phyloP scores from a whole-genome alignment of 148 eudicot species.

The Bassia scoparia region DNA sequence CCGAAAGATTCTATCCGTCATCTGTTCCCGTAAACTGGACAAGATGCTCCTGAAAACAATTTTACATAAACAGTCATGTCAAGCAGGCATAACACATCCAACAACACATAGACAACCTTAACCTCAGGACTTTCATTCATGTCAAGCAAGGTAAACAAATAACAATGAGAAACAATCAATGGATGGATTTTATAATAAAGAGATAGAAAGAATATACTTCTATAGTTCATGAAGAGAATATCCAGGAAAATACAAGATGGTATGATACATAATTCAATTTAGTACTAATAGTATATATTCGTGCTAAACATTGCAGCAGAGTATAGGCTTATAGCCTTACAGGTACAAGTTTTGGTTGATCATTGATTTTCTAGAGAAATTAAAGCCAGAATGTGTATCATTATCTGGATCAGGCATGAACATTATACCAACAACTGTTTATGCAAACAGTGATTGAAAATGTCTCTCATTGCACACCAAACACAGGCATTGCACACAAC shows the following conservation, averaged over 20 bases:
- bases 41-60: constrained; percentile 52
- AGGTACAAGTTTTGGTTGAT: background rate
- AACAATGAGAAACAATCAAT: too few relatives aligned
- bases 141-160: background rate
- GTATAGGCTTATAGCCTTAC: too few relatives aligned
- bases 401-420: background rate
- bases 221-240: too few relatives aligned
- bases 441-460: background rate
- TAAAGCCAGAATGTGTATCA: background rate
- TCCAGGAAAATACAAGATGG: too few relatives aligned
- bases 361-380: background rate
- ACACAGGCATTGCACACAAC: background rate
- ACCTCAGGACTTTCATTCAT: background rate
- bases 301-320: too few relatives aligned
- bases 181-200: too few relatives aligned
- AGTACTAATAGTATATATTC: too few relatives aligned
- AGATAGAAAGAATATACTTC: background rate
- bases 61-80: background rate
- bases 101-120: background rate
- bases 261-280: too few relatives aligned
- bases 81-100: background rate
- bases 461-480: constrained; percentile 1
- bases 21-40: constrained; percentile 78
- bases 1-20: constrained; percentile 91
- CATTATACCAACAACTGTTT: background rate